Percentiles rank a stretch among this genome's conserved stretches.
phyloP scores from a whole-genome alignment of 805 yeast species.

The Yarrowia sp. region DNA sequence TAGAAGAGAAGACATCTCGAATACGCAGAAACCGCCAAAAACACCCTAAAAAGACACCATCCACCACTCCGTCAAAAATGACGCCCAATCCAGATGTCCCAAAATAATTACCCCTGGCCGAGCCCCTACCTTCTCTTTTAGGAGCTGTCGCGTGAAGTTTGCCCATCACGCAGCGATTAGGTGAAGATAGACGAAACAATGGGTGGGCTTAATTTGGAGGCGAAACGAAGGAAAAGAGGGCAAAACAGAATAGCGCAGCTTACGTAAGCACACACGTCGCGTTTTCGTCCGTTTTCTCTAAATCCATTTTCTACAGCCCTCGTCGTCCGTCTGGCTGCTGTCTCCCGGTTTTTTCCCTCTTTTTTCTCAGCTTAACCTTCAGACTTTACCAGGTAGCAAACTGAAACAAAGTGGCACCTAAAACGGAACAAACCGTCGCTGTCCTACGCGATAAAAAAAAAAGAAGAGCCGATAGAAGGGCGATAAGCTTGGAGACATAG shows the following conservation, averaged over 20 bases:
- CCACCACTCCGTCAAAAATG: background rate
- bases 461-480: too few relatives aligned
- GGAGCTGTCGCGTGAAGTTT: background rate
- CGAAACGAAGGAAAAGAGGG: too few relatives aligned
- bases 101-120: conserved; percentile 1
- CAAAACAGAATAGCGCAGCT: too few relatives aligned
- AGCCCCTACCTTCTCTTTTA: background rate
- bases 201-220: too few relatives aligned
- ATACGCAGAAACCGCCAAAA: too few relatives aligned
- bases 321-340: background rate
- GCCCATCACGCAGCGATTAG: conserved; percentile 3
- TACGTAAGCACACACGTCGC: too few relatives aligned
- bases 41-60: too few relatives aligned
- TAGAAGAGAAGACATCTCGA: too few relatives aligned
- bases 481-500: too few relatives aligned
- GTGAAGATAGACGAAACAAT: conserved; percentile 4
- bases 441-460: too few relatives aligned
- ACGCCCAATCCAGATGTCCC: background rate
- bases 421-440: background rate
- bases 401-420: background rate
- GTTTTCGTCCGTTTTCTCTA: too few relatives aligned
- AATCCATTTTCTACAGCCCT: too few relatives aligned
- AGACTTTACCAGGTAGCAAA: conserved; percentile 2
- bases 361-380: background rate
- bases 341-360: background rate